phyloP scores from a whole-genome alignment of 768 basidiomycete genomes.

The Coprinopsis strossmayeri region DNA sequence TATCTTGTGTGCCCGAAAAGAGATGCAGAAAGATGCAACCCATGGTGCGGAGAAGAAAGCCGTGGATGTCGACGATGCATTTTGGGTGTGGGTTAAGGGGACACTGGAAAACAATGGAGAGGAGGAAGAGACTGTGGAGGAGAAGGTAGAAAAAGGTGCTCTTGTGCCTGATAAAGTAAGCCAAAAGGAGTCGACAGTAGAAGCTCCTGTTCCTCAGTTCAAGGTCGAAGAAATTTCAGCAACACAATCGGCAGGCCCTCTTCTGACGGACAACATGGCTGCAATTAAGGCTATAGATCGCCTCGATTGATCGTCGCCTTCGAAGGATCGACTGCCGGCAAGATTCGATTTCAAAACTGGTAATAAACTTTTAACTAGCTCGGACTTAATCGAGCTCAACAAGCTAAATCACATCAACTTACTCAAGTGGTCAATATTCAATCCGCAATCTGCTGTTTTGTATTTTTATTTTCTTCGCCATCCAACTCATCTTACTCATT shows the following conservation, averaged over 20 bases:
- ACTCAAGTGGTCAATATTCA: too few relatives aligned
- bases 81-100: slow-evolving; percentile 16
- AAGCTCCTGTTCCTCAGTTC: not conserved
- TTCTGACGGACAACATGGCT: not conserved
- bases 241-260: not conserved
- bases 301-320: not conserved
- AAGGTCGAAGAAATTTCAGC: not conserved
- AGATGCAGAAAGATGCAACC: slow-evolving; percentile 13
- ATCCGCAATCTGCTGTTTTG: not conserved
- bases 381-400: too few relatives aligned
- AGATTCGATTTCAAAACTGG: not conserved
- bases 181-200: not conserved
- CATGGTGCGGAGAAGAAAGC: not conserved
- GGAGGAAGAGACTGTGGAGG: not conserved
- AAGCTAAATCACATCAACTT: too few relatives aligned
- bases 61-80: slow-evolving; percentile 14
- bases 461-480: not conserved
- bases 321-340: not conserved
- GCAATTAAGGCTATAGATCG: not conserved
- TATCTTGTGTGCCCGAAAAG: slow-evolving; percentile 13
- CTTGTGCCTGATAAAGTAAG: not conserved
- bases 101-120: not conserved
- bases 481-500: not conserved
- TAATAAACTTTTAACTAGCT: too few relatives aligned
- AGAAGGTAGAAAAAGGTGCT: not conserved